These are phyloP conservation scores for Salix suchowensis DNA, from an alignment of 345 rosid species.

Conservation along the genomic window DNA sequence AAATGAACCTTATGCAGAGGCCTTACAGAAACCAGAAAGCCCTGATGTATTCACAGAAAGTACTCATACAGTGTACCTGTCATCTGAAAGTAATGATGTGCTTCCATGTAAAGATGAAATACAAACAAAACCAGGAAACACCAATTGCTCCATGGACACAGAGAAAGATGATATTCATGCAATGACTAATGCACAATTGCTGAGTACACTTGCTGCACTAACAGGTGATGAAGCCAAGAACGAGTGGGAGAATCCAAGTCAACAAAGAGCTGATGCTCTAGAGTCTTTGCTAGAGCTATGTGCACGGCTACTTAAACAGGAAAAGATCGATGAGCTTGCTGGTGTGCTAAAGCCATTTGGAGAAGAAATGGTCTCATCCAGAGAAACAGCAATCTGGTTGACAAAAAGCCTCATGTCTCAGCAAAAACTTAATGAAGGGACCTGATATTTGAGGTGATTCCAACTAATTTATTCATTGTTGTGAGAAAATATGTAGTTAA, in stretches of 20 bases:
- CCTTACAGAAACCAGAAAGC: slow-evolving; percentile 23
- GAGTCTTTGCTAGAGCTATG: slow-evolving; percentile 92
- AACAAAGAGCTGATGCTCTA: slow-evolving; percentile 80
- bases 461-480: slow-evolving; percentile 25
- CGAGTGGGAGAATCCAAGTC: slow-evolving; percentile 53
- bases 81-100: slow-evolving; percentile 28
- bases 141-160: slow-evolving; percentile 14
- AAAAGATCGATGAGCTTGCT: slow-evolving; percentile 75
- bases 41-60: slow-evolving; percentile 31
- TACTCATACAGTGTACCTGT: slow-evolving; percentile 21
- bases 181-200: slow-evolving; percentile 31
- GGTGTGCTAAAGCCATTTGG: slow-evolving; percentile 92
- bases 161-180: slow-evolving; percentile 35
- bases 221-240: slow-evolving; percentile 42
- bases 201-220: slow-evolving; percentile 50
- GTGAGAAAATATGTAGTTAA: slow-evolving; percentile 4
- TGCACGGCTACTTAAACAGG: slow-evolving; percentile 82
- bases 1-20: slow-evolving; percentile 24
- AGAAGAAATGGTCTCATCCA: slow-evolving; percentile 81
- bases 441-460: slow-evolving; percentile 26
- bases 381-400: slow-evolving; percentile 97
- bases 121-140: slow-evolving; percentile 23
- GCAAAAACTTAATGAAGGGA: slow-evolving; percentile 58
- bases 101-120: slow-evolving; percentile 19
- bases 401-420: slow-evolving; percentile 82